Percentiles rank a stretch among this genome's conserved stretches.
Conservation (phyloP, 2,329 filamentous ascomycete species). For the Colletotrichum liriopes region DNA sequence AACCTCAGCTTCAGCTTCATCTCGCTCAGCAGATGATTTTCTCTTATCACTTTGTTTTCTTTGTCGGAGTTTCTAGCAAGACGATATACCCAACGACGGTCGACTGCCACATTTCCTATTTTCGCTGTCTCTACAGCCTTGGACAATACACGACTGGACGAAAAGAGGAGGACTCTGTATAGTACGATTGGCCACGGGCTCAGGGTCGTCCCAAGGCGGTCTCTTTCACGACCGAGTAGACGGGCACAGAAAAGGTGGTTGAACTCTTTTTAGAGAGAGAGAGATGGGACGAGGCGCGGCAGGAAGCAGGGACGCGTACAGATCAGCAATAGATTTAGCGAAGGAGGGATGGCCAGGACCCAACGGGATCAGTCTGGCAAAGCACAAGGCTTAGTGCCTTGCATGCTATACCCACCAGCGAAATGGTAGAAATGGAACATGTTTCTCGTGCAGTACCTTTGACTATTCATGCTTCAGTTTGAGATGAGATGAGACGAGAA, state of each 20-base stretch:
- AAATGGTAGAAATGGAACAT: slow-evolving; percentile 15
- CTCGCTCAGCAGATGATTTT: slow-evolving; percentile 35
- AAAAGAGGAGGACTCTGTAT: slow-evolving; percentile 30
- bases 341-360: neutral
- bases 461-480: neutral
- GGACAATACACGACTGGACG: slow-evolving; percentile 9
- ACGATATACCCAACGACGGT: slow-evolving; percentile 40
- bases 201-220: slow-evolving; percentile 10
- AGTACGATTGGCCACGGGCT: slow-evolving; percentile 5
- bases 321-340: neutral
- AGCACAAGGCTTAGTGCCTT: neutral
- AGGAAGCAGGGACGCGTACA: slow-evolving; percentile 2
- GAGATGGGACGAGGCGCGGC: slow-evolving; percentile 3
- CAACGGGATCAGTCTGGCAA: neutral
- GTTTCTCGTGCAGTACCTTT: neutral
- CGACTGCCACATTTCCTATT: slow-evolving; percentile 21
- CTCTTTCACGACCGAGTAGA: slow-evolving; percentile 13
- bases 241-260: slow-evolving; percentile 15
- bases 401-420: slow-evolving; percentile 9
- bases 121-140: slow-evolving; percentile 12
- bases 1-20: slow-evolving; percentile 1
- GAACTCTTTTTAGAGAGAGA: slow-evolving; percentile 31
- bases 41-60: neutral
- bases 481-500: slow-evolving; percentile 4
- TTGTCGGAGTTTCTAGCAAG: slow-evolving; percentile 32